Conservation (phyloP, 2,329 filamentous ascomycete genomes). For the Diatrype stigma region DNA sequence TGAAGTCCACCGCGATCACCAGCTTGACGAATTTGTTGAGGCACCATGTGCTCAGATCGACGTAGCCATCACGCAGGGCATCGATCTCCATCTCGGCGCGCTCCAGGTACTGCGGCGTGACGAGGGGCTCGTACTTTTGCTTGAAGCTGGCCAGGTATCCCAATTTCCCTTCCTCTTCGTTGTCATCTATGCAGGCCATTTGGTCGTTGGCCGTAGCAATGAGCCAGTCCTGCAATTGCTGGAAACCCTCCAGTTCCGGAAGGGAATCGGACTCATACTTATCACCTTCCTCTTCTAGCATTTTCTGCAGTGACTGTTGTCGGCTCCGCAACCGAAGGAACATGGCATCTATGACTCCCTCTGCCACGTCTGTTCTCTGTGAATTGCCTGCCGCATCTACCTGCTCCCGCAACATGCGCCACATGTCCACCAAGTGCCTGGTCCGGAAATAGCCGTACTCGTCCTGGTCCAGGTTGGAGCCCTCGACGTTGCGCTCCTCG, state of each 20-base stretch:
- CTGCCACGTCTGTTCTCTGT: slow-evolving; percentile 81
- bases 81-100: slow-evolving; percentile 70
- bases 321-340: slow-evolving; percentile 78
- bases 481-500: slow-evolving; percentile 68
- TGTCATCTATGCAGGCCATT: slow-evolving; percentile 95
- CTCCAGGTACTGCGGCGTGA: slow-evolving; percentile 76
- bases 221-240: slow-evolving; percentile 90
- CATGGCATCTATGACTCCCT: slow-evolving; percentile 96
- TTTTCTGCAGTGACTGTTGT: slow-evolving; percentile 80
- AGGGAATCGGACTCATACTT: slow-evolving; percentile 61
- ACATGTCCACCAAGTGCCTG: slow-evolving; percentile 88
- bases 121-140: slow-evolving; percentile 74
- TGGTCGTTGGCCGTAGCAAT: slow-evolving; percentile 97
- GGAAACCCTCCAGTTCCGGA: slow-evolving; percentile 61
- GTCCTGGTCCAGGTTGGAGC: slow-evolving; percentile 74
- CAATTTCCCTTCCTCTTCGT: slow-evolving; percentile 67
- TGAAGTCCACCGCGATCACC: slow-evolving; percentile 89
- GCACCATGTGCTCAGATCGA: slow-evolving; percentile 92
- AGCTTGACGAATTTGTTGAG: slow-evolving; percentile 81
- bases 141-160: slow-evolving; percentile 86
- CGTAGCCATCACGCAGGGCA: slow-evolving; percentile 80
- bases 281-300: slow-evolving; percentile 79
- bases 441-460: slow-evolving; percentile 89
- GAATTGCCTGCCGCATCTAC: slow-evolving; percentile 80
- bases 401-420: slow-evolving; percentile 96